Conservation (phyloP, 768 basidiomycete genomes). For the Psilocybe subaeruginosa region DNA sequence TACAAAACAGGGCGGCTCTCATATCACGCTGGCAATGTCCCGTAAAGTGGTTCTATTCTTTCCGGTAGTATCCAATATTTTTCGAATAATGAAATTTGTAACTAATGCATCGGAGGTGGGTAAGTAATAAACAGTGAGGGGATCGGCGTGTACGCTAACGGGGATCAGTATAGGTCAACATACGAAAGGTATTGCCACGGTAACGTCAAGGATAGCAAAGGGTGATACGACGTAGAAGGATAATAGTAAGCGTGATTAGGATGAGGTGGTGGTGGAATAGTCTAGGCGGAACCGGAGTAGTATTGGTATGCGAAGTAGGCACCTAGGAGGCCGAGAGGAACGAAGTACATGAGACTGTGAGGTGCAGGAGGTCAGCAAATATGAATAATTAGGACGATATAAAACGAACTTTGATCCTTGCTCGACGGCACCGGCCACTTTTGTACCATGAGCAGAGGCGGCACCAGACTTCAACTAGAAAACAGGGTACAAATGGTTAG, state of each 20-base stretch:
- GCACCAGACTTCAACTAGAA: slow-evolving; percentile 57
- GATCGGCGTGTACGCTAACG: not conserved
- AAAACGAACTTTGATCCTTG: slow-evolving; percentile 67
- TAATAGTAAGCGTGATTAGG: not conserved
- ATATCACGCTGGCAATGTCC: not conserved
- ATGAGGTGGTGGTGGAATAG: slow-evolving; percentile 3
- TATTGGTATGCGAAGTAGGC: slow-evolving; percentile 90
- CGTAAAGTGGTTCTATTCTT: slow-evolving; percentile 12
- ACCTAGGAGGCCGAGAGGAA: slow-evolving; percentile 77
- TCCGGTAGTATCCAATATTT: slow-evolving; percentile 11
- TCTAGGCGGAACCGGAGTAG: slow-evolving; percentile 57
- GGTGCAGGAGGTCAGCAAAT: slow-evolving; percentile 7
- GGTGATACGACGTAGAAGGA: not conserved
- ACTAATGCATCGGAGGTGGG: slow-evolving; percentile 14
- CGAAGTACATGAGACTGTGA: slow-evolving; percentile 76
- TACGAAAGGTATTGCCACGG: slow-evolving; percentile 9
- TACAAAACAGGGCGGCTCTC: not conserved
- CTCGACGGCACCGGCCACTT: slow-evolving; percentile 57
- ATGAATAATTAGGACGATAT: slow-evolving; percentile 3
- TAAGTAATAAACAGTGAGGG: not conserved
- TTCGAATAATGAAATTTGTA: slow-evolving; percentile 14
- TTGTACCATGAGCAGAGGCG: slow-evolving; percentile 44
- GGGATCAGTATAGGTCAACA: not conserved
- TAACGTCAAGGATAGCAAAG: slow-evolving; percentile 8
- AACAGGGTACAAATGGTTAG: slow-evolving; percentile 35